phyloP scores from a whole-genome alignment of 371 early-diverging fungal genomes.

The Choanephora cucurbitarum region DNA sequence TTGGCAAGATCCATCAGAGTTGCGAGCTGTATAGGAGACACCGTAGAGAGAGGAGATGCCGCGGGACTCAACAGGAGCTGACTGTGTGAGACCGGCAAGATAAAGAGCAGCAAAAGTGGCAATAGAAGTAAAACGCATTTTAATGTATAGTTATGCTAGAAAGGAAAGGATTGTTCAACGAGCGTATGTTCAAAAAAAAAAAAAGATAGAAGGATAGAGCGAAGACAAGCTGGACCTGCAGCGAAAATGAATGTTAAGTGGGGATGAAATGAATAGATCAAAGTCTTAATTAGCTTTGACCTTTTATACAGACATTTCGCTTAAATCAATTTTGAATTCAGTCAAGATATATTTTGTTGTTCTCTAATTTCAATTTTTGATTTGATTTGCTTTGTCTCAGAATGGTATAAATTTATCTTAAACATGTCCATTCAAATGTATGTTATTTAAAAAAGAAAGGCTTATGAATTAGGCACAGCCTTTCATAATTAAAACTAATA shows the following conservation, averaged over 20 bases:
- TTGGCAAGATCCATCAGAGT: slow-evolving; percentile 40
- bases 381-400: slow-evolving; percentile 7
- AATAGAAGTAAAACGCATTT: slow-evolving; percentile 21
- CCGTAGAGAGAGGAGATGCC: slow-evolving; percentile 7
- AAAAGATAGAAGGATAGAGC: neutral
- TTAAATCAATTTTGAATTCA: neutral
- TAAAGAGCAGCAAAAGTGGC: slow-evolving; percentile 16
- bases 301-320: neutral
- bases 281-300: slow-evolving; percentile 3
- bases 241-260: neutral
- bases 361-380: neutral
- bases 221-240: slow-evolving; percentile 9
- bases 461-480: neutral
- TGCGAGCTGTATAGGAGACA: slow-evolving; percentile 34
- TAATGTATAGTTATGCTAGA: slow-evolving; percentile 1
- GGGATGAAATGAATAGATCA: slow-evolving; percentile 1
- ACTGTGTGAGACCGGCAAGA: slow-evolving; percentile 26
- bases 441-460: neutral
- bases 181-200: neutral
- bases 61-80: slow-evolving; percentile 29
- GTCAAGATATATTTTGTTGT: neutral
- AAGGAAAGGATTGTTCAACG: neutral
- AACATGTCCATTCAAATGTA: neutral
- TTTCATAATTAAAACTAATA: neutral
- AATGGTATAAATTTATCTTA: neutral